Conservation (phyloP, 2,329 filamentous ascomycete species). For the Botrytis elliptica region DNA sequence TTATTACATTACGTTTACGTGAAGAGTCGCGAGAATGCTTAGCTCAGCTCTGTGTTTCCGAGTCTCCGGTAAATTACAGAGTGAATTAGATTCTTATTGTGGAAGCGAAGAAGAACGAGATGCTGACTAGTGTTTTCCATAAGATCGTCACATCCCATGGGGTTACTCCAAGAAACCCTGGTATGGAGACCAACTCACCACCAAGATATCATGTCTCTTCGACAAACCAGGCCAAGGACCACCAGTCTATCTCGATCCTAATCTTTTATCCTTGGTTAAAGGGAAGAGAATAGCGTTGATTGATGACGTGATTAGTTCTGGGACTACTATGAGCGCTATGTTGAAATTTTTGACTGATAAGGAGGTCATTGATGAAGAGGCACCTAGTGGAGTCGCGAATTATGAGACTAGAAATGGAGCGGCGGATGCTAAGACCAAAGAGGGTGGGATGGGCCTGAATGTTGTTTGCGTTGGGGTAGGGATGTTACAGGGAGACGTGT, state of each 20-base stretch:
- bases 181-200: background rate
- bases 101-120: background rate
- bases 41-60: no score
- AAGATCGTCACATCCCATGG: conserved; percentile 8
- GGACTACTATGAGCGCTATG: background rate
- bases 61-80: background rate
- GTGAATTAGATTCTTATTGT: no score
- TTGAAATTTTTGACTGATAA: background rate
- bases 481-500: background rate
- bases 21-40: background rate
- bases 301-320: conserved; percentile 14
- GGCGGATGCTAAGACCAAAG: background rate
- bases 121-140: background rate
- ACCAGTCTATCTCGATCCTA: conserved; percentile 2
- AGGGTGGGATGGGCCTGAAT: background rate
- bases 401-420: background rate
- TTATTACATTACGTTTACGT: background rate
- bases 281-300: conserved; percentile 12
- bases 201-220: background rate
- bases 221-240: background rate
- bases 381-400: no score
- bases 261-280: background rate
- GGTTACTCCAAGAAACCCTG: conserved; percentile 5
- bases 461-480: conserved; percentile 6
- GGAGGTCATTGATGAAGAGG: background rate